phyloP scores from a whole-genome alignment of 768 basidiomycete species.

The Gymnopilus dilepis region DNA sequence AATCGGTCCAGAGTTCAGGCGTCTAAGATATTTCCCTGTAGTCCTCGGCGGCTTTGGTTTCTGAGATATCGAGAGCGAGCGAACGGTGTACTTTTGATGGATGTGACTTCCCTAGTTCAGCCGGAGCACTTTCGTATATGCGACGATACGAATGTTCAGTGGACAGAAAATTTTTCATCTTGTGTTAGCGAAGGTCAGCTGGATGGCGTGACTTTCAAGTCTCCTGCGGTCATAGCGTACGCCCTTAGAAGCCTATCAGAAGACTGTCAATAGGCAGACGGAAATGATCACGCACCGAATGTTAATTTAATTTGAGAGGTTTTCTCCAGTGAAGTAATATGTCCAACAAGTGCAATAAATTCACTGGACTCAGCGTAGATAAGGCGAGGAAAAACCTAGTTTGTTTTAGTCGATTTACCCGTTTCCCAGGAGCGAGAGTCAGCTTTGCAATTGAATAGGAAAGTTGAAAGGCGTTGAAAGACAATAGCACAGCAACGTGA shows the following conservation, averaged over 20 bases:
- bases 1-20: background rate
- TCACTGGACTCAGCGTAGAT: background rate
- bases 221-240: background rate
- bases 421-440: background rate
- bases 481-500: background rate
- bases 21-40: background rate
- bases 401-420: background rate
- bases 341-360: background rate
- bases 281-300: background rate
- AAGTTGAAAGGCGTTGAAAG: background rate
- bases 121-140: background rate
- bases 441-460: background rate
- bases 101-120: no score
- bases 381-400: background rate
- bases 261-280: background rate
- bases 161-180: no score
- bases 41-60: background rate
- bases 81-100: background rate
- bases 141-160: background rate
- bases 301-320: constrained; percentile 5
- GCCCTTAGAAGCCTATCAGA: background rate
- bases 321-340: background rate
- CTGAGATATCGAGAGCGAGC: background rate
- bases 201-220: background rate
- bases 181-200: background rate